Conservation (phyloP, 148 eudicot species). For the Chenopodium quinoa region DNA sequence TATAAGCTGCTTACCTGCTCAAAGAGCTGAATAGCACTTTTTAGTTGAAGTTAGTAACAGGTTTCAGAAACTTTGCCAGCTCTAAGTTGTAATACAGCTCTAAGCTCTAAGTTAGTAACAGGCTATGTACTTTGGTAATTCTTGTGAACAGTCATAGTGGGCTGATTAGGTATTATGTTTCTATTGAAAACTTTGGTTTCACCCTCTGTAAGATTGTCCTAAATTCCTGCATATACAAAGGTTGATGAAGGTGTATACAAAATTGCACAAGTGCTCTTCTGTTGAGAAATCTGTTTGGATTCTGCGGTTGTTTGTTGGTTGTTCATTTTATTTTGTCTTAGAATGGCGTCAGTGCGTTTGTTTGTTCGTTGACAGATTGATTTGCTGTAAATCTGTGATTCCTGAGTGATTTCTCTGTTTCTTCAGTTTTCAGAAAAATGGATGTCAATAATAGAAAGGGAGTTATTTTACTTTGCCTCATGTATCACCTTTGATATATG, state of each 20-base stretch:
- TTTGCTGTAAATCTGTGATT: neutral
- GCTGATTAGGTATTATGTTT: neutral
- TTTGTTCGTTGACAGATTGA: neutral
- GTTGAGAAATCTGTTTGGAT: neutral
- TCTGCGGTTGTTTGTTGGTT: neutral
- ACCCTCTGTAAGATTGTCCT: neutral
- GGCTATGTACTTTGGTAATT: neutral
- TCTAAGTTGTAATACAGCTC: neutral
- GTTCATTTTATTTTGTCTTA: neutral
- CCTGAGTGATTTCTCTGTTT: neutral
- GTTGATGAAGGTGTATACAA: neutral
- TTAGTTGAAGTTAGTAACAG: neutral
- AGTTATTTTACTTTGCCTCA: neutral
- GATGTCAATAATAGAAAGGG: neutral
- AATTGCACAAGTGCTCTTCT: neutral
- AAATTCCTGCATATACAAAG: neutral
- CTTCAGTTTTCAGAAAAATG: neutral
- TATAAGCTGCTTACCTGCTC: neutral
- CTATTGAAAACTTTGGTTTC: neutral
- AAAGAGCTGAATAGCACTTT: neutral
- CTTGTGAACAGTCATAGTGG: neutral
- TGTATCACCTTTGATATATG: neutral
- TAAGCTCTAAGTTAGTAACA: too few species aligned
- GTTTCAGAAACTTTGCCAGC: neutral
- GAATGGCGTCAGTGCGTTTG: neutral